Conservation (phyloP, 805 yeast species). For the Metschnikowia reukaufii region DNA sequence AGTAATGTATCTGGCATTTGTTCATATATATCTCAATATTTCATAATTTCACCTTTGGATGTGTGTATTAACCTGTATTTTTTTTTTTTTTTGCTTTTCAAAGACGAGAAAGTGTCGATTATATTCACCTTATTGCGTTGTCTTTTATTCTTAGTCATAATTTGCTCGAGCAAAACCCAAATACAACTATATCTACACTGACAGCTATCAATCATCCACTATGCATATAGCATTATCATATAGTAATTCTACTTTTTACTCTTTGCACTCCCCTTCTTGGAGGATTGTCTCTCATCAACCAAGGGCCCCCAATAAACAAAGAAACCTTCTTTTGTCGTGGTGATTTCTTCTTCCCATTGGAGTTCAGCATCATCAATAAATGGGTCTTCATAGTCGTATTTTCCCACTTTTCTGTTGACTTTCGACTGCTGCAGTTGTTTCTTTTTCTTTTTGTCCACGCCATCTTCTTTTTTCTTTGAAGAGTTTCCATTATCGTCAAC, state of each 20-base stretch:
- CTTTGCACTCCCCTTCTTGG: conserved; percentile 30
- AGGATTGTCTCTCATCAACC: conserved; percentile 49
- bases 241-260: conserved; percentile 22
- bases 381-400: conserved; percentile 90
- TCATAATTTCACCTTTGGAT: no score
- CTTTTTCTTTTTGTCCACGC: conserved; percentile 44
- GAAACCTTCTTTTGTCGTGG: conserved; percentile 91
- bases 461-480: conserved; percentile 24
- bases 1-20: neutral
- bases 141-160: no score
- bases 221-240: no score
- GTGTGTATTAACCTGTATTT: no score
- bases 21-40: no score
- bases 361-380: conserved; percentile 94
- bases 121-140: no score
- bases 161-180: no score
- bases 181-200: no score
- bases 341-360: conserved; percentile 89
- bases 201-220: no score
- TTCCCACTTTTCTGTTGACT: conserved; percentile 77
- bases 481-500: conserved; percentile 16
- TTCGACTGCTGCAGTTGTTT: conserved; percentile 44
- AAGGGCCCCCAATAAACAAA: conserved; percentile 94
- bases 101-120: no score
- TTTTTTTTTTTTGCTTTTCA: no score